These are phyloP conservation scores for Cercospora canescens DNA, from an alignment of 2,329 filamentous ascomycete species.

Conservation along the genomic window DNA sequence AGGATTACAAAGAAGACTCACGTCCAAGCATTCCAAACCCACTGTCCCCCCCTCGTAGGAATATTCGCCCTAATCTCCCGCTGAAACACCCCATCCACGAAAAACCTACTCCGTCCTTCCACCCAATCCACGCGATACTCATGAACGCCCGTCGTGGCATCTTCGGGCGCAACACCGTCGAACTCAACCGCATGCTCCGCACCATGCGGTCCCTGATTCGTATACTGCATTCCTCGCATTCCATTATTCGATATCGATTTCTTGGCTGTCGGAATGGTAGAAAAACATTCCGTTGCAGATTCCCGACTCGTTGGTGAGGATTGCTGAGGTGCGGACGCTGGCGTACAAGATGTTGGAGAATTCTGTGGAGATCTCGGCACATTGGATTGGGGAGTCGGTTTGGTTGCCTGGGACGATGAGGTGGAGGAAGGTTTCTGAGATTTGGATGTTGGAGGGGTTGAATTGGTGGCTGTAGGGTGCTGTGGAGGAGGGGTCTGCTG, in stretches of 20 bases:
- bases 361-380: constrained; percentile 18
- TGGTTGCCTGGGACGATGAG: constrained; percentile 21
- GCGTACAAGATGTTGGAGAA: constrained; percentile 15
- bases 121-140: constrained; percentile 29
- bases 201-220: constrained; percentile 21
- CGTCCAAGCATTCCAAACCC: constrained; percentile 30
- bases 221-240: constrained; percentile 19
- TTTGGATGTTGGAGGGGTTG: constrained; percentile 10
- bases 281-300: constrained; percentile 23
- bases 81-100: constrained; percentile 22
- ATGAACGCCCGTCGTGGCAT: constrained; percentile 19
- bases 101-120: constrained; percentile 16
- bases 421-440: constrained; percentile 19
- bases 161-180: constrained; percentile 6
- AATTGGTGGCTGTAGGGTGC: constrained; percentile 9
- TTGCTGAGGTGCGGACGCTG: constrained; percentile 20
- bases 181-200: not conserved
- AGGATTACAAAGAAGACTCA: constrained; percentile 6
- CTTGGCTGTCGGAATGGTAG: constrained; percentile 24
- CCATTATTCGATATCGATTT: constrained; percentile 29
- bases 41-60: constrained; percentile 19
- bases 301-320: constrained; percentile 6
- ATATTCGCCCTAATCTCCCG: constrained; percentile 17
- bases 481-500: not conserved
- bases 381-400: constrained; percentile 13